Evolutionary conservation across 176 grass and related monocot genomes (phyloP).

Genomic region (Aegilops longissima): DNA sequence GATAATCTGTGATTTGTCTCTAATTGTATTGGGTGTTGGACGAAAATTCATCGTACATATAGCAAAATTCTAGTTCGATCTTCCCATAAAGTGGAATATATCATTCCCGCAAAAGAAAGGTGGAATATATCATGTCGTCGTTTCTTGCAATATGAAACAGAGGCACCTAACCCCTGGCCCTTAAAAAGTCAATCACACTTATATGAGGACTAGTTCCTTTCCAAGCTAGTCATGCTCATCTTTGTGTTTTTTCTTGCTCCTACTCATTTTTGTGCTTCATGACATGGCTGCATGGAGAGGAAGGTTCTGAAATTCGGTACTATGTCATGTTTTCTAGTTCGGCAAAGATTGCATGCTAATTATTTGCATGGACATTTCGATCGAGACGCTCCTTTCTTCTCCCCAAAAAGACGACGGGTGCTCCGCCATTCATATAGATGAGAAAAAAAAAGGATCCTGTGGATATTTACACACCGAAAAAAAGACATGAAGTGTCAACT

Average conservation of each 20-base stretch:
- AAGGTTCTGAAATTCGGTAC: slow-evolving; percentile 24
- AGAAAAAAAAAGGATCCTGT: no score
- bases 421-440: no score
- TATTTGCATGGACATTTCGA: not conserved
- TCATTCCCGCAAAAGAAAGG: not conserved
- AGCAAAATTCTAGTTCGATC: not conserved
- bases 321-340: not conserved
- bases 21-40: no score
- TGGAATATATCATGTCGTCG: not conserved
- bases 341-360: not conserved
- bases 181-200: not conserved
- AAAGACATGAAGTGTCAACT: no score
- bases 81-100: not conserved
- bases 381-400: no score
- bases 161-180: not conserved
- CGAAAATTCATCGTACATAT: no score
- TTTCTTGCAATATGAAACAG: not conserved
- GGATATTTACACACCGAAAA: no score
- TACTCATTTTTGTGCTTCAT: not conserved
- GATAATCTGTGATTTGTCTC: no score
- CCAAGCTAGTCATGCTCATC: not conserved
- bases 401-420: no score
- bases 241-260: not conserved
- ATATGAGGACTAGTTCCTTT: not conserved
- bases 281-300: not conserved